A percentile compares a stretch with the other conserved stretches of the same genome.
These are phyloP conservation scores for Chrysanthemum makinoi DNA, from an alignment of 129 eudicot genomes.

Conservation along the genomic window DNA sequence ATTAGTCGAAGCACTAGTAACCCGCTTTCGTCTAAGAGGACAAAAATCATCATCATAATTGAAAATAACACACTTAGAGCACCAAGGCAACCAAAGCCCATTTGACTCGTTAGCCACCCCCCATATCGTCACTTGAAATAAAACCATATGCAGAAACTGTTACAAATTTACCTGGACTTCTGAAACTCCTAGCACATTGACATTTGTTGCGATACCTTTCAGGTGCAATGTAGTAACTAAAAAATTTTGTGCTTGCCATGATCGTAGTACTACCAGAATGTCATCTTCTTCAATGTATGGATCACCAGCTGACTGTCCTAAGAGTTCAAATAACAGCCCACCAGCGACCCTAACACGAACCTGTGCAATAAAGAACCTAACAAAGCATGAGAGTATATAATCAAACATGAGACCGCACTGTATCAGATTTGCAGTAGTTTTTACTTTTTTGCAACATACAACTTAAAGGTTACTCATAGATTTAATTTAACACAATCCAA, in stretches of 20 bases:
- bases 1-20: too few relatives aligned
- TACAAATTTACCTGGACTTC: too few relatives aligned
- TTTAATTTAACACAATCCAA: too few relatives aligned
- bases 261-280: constrained; percentile 61
- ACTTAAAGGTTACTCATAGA: constrained; percentile 5
- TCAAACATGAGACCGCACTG: background rate
- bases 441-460: background rate
- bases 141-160: too few relatives aligned
- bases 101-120: too few relatives aligned
- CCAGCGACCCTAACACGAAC: constrained; percentile 80
- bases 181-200: constrained; percentile 59
- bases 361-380: constrained; percentile 25
- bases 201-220: constrained; percentile 58
- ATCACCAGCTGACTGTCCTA: constrained; percentile 77
- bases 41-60: too few relatives aligned
- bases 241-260: constrained; percentile 78
- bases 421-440: constrained; percentile 1
- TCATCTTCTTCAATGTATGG: constrained; percentile 70
- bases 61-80: too few relatives aligned
- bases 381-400: constrained; percentile 15
- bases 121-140: too few relatives aligned
- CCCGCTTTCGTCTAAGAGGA: too few relatives aligned
- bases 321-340: constrained; percentile 61
- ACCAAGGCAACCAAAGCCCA: too few relatives aligned
- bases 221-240: constrained; percentile 59